phyloP scores from a whole-genome alignment of 208 protist genomes.

The Trypanosoma avium region DNA sequence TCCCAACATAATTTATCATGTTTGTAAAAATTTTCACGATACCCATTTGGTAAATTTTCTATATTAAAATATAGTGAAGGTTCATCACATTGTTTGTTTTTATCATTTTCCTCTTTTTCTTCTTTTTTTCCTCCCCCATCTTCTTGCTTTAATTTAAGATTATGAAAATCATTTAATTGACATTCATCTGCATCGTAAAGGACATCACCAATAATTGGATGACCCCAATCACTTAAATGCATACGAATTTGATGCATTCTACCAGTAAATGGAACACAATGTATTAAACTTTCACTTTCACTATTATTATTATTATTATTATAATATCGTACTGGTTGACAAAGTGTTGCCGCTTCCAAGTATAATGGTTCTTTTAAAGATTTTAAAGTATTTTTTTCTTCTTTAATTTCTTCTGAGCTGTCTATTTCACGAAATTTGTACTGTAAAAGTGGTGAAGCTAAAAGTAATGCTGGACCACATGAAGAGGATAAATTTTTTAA shows the following conservation, averaged over 20 bases:
- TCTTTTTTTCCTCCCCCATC: background rate
- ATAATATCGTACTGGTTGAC: slow-evolving; percentile 32
- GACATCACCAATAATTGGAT: slow-evolving; percentile 85
- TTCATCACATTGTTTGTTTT: background rate
- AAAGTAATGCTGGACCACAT: slow-evolving; percentile 8
- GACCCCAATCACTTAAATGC: slow-evolving; percentile 72
- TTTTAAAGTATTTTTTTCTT: slow-evolving; percentile 1
- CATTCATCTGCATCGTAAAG: slow-evolving; percentile 20
- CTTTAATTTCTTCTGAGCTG: background rate
- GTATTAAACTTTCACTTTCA: slow-evolving; percentile 46
- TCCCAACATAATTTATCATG: slow-evolving; percentile 69
- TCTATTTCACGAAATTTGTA: slow-evolving; percentile 22
- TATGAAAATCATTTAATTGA: background rate
- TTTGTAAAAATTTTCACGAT: slow-evolving; percentile 17
- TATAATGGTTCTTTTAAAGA: slow-evolving; percentile 1
- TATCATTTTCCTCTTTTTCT: background rate
- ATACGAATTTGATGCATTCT: slow-evolving; percentile 91
- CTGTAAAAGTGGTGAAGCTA: slow-evolving; percentile 22
- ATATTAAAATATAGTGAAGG: slow-evolving; percentile 4
- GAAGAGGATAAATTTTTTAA: no score
- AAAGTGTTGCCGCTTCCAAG: slow-evolving; percentile 38
- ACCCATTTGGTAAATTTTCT: slow-evolving; percentile 14
- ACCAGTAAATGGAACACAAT: slow-evolving; percentile 89
- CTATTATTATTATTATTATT: background rate
- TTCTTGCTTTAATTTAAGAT: background rate